phyloP scores from a whole-genome alignment of 306 rosid species.

The Castanopsis chinensis region DNA sequence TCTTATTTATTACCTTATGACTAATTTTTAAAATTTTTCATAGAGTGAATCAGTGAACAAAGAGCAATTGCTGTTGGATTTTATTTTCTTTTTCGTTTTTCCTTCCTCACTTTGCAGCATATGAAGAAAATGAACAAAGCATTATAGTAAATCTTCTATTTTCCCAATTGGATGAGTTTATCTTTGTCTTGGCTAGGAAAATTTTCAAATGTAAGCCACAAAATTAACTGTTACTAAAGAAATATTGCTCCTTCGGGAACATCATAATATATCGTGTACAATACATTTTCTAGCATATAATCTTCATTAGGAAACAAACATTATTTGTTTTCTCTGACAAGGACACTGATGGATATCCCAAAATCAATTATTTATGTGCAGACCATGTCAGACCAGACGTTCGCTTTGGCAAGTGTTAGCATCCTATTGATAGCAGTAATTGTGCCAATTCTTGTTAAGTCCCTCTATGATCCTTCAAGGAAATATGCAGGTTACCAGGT shows the following conservation, averaged over 20 bases:
- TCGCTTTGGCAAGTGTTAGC: conserved; percentile 12
- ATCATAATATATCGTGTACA: not conserved
- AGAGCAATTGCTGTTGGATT: not conserved
- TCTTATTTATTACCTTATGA: not conserved
- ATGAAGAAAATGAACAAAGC: not conserved
- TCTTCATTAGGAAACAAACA: not conserved
- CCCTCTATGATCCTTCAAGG: conserved; percentile 49
- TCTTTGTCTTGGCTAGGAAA: too few relatives aligned
- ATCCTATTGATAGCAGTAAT: conserved; percentile 25
- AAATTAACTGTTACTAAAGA: too few relatives aligned
- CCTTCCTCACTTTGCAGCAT: not conserved
- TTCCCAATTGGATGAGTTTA: too few relatives aligned
- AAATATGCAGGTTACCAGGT: conserved; percentile 46
- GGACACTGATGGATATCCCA: not conserved
- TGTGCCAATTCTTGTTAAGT: conserved; percentile 36
- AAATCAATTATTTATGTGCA: conserved; percentile 17
- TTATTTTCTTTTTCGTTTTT: not conserved
- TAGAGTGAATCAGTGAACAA: not conserved
- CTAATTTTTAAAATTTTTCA: not conserved
- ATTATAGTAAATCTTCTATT: too few relatives aligned
- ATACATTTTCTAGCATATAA: not conserved
- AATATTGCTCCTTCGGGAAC: too few relatives aligned
- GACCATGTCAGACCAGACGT: conserved; percentile 1
- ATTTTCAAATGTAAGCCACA: too few relatives aligned
- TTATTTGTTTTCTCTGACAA: not conserved